Evolutionary conservation across 2,329 filamentous ascomycete genomes (phyloP).

Genomic region (Cladosporium sp.): DNA sequence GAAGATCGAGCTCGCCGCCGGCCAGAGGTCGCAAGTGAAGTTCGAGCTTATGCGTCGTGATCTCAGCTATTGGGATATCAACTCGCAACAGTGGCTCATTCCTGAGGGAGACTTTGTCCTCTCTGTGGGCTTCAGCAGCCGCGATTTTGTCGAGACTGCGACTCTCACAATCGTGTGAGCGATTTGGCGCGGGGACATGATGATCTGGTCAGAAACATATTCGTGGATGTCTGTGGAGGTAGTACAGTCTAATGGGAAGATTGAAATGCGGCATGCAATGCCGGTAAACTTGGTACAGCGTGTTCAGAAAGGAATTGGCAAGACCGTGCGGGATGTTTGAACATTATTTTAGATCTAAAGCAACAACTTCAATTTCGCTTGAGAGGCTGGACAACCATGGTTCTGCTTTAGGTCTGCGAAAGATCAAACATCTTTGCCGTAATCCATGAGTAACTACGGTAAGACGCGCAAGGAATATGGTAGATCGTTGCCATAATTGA

Average conservation of each 20-base stretch:
- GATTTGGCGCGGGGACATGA: not conserved
- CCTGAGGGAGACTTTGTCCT: slow-evolving; percentile 12
- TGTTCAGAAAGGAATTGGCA: too few relatives aligned
- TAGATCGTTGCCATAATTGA: not conserved
- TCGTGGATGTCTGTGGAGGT: too few relatives aligned
- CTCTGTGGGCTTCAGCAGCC: slow-evolving; percentile 23
- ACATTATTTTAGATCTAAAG: too few relatives aligned
- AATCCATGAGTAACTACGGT: not conserved
- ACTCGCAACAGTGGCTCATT: slow-evolving; percentile 42
- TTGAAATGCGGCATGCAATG: too few relatives aligned
- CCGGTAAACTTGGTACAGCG: not conserved
- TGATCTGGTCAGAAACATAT: not conserved
- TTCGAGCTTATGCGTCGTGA: slow-evolving; percentile 44
- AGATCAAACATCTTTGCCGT: not conserved
- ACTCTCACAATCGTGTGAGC: not conserved
- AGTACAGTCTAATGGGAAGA: too few relatives aligned
- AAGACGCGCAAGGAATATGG: not conserved
- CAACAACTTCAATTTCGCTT: too few relatives aligned
- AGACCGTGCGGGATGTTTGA: too few relatives aligned
- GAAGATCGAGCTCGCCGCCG: slow-evolving; percentile 37
- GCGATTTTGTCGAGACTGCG: slow-evolving; percentile 21
- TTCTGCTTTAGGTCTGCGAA: too few relatives aligned
- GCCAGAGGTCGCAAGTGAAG: slow-evolving; percentile 27
- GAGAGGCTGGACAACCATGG: not conserved
- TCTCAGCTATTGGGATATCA: slow-evolving; percentile 45